Conservation (phyloP, 148 eudicot genomes). For the Chenopodium formosanum region DNA sequence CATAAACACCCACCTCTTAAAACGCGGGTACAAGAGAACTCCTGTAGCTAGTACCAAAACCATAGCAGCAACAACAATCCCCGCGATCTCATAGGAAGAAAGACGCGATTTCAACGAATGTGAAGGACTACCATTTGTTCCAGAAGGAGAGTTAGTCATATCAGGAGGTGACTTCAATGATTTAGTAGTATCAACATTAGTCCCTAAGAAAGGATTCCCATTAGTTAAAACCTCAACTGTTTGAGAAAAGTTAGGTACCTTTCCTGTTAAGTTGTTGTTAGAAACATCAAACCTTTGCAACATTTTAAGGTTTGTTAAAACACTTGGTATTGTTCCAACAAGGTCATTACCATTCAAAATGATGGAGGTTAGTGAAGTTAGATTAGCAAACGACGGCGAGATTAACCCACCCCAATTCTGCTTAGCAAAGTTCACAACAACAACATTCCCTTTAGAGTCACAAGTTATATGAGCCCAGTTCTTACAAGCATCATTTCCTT, state of each 20-base stretch:
- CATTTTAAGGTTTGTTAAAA: slow-evolving; percentile 20
- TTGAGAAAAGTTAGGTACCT: slow-evolving; percentile 27
- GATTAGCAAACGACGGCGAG: slow-evolving; percentile 41
- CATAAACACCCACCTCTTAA: slow-evolving; percentile 14
- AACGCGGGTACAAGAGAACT: slow-evolving; percentile 9
- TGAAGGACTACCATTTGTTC: neutral
- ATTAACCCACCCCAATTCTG: slow-evolving; percentile 35
- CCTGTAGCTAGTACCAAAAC: slow-evolving; percentile 21
- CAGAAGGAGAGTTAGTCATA: slow-evolving; percentile 17
- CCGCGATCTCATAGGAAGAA: neutral
- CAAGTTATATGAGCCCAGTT: slow-evolving; percentile 44
- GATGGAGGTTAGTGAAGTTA: slow-evolving; percentile 35
- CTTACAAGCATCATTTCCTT: slow-evolving; percentile 38
- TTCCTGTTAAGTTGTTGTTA: slow-evolving; percentile 41
- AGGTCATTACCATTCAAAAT: slow-evolving; percentile 34
- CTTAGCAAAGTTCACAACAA: slow-evolving; percentile 34
- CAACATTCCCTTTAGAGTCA: slow-evolving; percentile 27
- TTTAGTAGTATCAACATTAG: slow-evolving; percentile 28
- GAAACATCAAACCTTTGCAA: slow-evolving; percentile 36
- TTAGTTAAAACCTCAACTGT: slow-evolving; percentile 18
- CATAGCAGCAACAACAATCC: slow-evolving; percentile 18
- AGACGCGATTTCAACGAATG: neutral
- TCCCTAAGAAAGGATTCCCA: slow-evolving; percentile 39
- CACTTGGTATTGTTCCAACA: slow-evolving; percentile 32
- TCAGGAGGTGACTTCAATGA: slow-evolving; percentile 24